Base-by-base conservation (phyloP, 225 moss, liverwort and hornwort species). In the Sphagnum tenellum region DNA sequence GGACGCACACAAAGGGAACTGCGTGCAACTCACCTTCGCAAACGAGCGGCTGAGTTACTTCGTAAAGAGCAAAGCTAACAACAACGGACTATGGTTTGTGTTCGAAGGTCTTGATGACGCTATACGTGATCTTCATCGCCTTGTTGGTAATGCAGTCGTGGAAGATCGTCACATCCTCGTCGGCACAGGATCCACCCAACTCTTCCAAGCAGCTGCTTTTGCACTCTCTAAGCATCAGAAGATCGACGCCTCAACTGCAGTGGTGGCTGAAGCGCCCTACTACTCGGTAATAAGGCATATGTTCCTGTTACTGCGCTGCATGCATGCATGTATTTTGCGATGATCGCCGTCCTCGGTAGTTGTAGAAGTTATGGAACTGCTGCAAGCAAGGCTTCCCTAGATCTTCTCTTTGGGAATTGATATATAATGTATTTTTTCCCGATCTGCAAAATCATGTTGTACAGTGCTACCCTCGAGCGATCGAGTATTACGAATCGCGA, bases 171-270 rank as follows among this genome's bases (percentile, higher is more conserved):
- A 3, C 4, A 70, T 81, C 4, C 72, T 78, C 9, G 75, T 75
- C 48, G 78, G 77, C 50, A 64, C 14, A 0, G 72, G 75, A 4
- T 77, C 75, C 45, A 65, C 75, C 3, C 81, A 81, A 48, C 72
- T 78, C 46, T 78, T 69, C 70, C 72, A 67, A 62, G 81, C 78
- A 0, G 67, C 78, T 4, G n/a, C 75, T 2, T 70, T 13, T 8
- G 78, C 78, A 0, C 50, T 81, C 57, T 55, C 81, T 9, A 45
- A 59, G 12, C 10, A 8, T 9, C 10, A 56, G 4, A 8, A 44
- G 14, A 67, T 63, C 5, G 49, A 55, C 8, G 62, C 69, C 4
- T 49, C 58, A 3, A 64, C 62, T 0, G 70, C 75, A 8, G 75
- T 81, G 50, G 75, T 81, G 62, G 70, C 81, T 4, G 59, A 70